Conservation (phyloP, 208 protist species). For the Trypanosomatidae sp. region DNA sequence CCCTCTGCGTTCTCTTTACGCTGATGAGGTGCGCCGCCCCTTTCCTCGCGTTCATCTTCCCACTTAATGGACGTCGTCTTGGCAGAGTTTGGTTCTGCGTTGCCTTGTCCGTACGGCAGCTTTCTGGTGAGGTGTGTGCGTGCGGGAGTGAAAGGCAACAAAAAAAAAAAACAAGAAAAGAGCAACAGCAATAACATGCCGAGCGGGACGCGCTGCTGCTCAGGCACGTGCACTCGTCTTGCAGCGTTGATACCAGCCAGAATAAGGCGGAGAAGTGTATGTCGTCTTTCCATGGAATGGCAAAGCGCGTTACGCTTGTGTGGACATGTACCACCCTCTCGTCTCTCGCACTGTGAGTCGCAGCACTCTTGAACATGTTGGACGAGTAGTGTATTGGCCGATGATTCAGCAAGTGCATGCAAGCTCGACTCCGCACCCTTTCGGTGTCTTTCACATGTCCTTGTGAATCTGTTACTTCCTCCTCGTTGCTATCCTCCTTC, state of each 20-base stretch:
- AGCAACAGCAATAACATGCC: background rate
- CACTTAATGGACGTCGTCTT: background rate
- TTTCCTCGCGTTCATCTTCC: too few relatives aligned
- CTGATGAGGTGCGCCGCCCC: background rate
- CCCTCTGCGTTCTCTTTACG: background rate
- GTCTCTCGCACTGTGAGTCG: background rate
- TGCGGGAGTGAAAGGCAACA: background rate
- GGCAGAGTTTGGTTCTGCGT: background rate
- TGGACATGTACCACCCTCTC: background rate
- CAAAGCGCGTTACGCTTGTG: background rate
- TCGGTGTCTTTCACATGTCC: background rate
- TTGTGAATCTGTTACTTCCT: background rate
- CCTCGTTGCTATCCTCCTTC: background rate
- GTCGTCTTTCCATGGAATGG: background rate
- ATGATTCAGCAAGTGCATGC: background rate
- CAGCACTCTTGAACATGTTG: background rate
- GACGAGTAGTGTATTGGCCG: background rate
- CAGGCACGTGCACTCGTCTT: background rate
- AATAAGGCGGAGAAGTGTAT: background rate
- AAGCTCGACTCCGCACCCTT: background rate
- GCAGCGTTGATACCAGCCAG: background rate
- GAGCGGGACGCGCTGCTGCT: background rate
- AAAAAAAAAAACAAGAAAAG: background rate
- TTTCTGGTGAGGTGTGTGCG: background rate
- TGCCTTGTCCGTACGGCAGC: background rate